A percentile compares a stretch with the other conserved stretches of the same genome.
phyloP scores from a whole-genome alignment of 495 filamentous ascomycete species.

The Xylaria longipes region DNA sequence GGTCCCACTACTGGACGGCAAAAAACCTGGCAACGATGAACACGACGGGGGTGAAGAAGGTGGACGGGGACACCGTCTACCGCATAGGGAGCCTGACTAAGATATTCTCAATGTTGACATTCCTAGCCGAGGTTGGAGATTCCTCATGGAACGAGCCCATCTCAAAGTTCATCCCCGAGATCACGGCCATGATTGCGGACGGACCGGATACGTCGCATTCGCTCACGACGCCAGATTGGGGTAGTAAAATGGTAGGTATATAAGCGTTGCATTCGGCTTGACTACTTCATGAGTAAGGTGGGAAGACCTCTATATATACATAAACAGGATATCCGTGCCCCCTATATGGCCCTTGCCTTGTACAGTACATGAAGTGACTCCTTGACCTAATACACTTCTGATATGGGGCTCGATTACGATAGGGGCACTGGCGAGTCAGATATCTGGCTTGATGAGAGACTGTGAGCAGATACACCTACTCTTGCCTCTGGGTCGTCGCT shows the following conservation, averaged over 20 bases:
- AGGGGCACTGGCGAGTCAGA: slow-evolving; percentile 60
- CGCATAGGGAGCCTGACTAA: slow-evolving; percentile 59
- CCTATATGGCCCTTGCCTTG: no score
- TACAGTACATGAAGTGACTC: no score
- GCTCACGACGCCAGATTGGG: slow-evolving; percentile 55
- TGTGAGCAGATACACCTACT: slow-evolving; percentile 33
- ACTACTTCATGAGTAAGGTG: no score
- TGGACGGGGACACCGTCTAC: slow-evolving; percentile 54
- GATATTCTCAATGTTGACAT: slow-evolving; percentile 53
- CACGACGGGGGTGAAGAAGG: slow-evolving; percentile 44
- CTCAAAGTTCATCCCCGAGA: slow-evolving; percentile 62
- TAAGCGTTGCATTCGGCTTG: no score
- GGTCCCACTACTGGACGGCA: slow-evolving; percentile 56
- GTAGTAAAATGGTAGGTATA: no score
- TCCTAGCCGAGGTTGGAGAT: slow-evolving; percentile 48
- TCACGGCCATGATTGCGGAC: slow-evolving; percentile 45
- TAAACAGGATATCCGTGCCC: no score
- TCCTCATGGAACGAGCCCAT: slow-evolving; percentile 46
- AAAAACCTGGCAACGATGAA: slow-evolving; percentile 46
- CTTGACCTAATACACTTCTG: no score
- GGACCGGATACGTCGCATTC: slow-evolving; percentile 48
- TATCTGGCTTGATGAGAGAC: slow-evolving; percentile 56
- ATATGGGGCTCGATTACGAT: slow-evolving; percentile 62
- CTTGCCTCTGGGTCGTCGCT: not conserved
- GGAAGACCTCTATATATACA: no score